Evolutionary conservation across 2,329 filamentous ascomycete species (phyloP).

Genomic region (Remersonia thermophila): DNA sequence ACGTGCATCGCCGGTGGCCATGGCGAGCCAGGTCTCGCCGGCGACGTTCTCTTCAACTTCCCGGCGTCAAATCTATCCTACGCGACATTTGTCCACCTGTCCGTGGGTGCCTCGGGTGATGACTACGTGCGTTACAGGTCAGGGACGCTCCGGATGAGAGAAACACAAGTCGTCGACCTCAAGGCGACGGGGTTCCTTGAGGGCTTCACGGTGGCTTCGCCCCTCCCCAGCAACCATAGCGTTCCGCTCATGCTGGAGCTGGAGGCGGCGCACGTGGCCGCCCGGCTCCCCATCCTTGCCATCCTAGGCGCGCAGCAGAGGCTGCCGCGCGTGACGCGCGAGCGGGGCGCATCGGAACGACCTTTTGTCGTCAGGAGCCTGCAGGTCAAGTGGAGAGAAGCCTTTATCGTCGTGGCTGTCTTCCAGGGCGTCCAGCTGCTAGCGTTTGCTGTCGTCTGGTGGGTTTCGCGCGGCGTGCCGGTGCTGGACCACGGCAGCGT

Average conservation of each 20-base stretch:
- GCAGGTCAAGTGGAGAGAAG: slow-evolving; percentile 4
- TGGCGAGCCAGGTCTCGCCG: not conserved
- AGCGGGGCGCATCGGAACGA: slow-evolving; percentile 1
- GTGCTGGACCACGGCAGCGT: slow-evolving; percentile 3
- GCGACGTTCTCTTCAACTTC: not conserved
- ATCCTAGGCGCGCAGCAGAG: slow-evolving; percentile 3
- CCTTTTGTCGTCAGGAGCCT: slow-evolving; percentile 1
- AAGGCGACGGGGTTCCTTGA: not conserved
- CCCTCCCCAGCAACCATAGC: not conserved
- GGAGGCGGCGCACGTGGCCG: not conserved
- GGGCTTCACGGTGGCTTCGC: too few species aligned
- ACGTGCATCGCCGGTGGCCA: not conserved
- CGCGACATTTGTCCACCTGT: not conserved
- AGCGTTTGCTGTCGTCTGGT: not conserved
- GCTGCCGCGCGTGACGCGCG: not conserved
- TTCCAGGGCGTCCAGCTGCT: not conserved
- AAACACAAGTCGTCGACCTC: not conserved
- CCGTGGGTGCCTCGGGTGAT: not conserved
- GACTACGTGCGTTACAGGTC: not conserved
- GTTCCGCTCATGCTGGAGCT: not conserved
- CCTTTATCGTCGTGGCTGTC: not conserved
- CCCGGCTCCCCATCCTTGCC: slow-evolving; percentile 2
- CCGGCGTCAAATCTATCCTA: not conserved
- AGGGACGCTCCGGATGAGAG: not conserved
- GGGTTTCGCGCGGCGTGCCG: not conserved